Evolutionary conservation across 768 basidiomycete species (phyloP), one percentile per base, ranked within the genome.

Genomic region (Mycena crocata): DNA sequence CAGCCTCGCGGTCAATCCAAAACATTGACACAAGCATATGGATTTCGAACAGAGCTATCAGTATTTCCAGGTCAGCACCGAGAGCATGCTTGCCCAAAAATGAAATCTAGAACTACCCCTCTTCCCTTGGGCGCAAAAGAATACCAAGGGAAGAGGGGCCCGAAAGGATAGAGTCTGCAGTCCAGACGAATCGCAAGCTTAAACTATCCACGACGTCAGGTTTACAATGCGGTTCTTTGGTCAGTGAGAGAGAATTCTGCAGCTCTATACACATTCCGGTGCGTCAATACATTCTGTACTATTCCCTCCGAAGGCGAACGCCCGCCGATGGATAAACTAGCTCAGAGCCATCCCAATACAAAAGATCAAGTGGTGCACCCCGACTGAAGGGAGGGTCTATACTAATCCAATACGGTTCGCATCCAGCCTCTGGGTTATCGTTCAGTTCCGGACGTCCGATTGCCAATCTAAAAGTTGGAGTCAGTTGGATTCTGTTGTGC

Each of bases 311-410:
- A 50, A 67, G 61, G 39, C 66, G 66, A 42, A 78, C 73, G 23
- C 78, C 78, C 42, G 75, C 76, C 13, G 80, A 81, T 19, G 81
- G 81, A 62, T 81, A 82, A 5, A 77, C 70, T 51, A 82, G 57
- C 31, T 69, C 66, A n/a, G 73, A 74, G 28, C 68, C 74, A 26
- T 76, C 76, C 79, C 80, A 81, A 62, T 76, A 79, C 9, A 82
- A 32, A 34, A 82, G 71, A 55, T 81, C 81, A 6, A 80, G 58
- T 6, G 79, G 79, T 15, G 78, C 78, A 10, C 77, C 79, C 1
- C 73, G 77, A 34, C 74, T 73, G 30, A 66, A 70, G 7, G 78
- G 31, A 1, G 44, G 60, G 56, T 82, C 81, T 30, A 82, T 52
- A 54, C 71, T 72, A 17, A 74, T 52, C 81, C 81, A 82, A 39